Conservation (phyloP, 2,329 filamentous ascomycete genomes). For the Cercospora sojina region DNA sequence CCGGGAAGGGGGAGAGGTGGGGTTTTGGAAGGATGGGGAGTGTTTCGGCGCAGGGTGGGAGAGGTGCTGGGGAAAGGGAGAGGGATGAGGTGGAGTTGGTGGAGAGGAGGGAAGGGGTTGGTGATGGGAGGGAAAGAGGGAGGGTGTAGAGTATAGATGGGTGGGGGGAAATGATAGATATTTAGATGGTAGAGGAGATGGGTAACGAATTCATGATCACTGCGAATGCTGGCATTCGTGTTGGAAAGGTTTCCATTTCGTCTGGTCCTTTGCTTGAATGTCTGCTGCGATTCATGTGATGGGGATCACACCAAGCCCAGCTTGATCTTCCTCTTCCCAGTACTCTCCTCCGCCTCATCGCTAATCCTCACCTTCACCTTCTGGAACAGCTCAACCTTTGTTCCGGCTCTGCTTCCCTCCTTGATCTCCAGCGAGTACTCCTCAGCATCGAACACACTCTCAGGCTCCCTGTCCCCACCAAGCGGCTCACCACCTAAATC, state of each 20-base stretch:
- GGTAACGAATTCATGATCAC: background rate
- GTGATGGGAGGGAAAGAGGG: background rate
- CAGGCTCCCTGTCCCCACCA: constrained; percentile 62
- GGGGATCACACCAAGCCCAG: constrained; percentile 53
- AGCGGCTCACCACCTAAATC: constrained; percentile 65
- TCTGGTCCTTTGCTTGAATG: background rate
- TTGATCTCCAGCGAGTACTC: constrained; percentile 70
- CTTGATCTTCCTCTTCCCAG: constrained; percentile 91
- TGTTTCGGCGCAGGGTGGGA: background rate
- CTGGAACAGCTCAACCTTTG: constrained; percentile 79
- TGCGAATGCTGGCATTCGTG: background rate
- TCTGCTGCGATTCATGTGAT: background rate
- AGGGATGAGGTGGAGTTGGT: constrained; percentile 7
- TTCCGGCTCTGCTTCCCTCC: constrained; percentile 43
- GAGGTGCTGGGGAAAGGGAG: background rate
- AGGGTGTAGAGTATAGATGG: background rate
- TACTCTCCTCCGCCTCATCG: constrained; percentile 89
- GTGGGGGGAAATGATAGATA: background rate
- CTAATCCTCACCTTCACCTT: constrained; percentile 86
- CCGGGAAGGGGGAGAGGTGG: background rate
- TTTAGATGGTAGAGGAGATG: background rate
- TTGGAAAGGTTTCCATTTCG: background rate
- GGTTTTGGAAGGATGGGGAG: background rate
- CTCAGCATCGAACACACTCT: constrained; percentile 81
- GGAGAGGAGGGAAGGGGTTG: constrained; percentile 1